These are phyloP conservation scores for Exophiala phaeomuriformis DNA, from an alignment of 2,329 filamentous ascomycete genomes.

Conservation along the genomic window DNA sequence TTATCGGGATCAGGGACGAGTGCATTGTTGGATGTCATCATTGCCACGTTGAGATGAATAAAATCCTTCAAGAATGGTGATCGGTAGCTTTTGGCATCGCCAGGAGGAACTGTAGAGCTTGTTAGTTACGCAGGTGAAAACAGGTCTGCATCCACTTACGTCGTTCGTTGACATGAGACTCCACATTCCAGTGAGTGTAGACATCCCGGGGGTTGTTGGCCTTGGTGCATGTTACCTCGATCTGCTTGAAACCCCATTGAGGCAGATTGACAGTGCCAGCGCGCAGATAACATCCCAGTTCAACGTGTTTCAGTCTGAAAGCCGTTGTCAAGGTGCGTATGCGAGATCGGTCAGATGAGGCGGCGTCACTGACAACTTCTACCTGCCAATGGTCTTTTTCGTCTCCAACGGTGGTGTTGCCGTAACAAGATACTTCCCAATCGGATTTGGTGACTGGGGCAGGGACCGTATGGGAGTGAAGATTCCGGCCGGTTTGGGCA, in stretches of 20 bases:
- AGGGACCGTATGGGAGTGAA: conserved; percentile 86
- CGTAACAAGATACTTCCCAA: conserved; percentile 90
- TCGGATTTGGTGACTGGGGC: conserved; percentile 85
- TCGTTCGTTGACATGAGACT: conserved; percentile 88
- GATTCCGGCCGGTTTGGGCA: conserved; percentile 89
- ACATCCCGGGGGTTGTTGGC: conserved; percentile 85
- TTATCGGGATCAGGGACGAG: conserved; percentile 96
- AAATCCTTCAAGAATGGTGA: conserved; percentile 98
- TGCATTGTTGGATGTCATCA: conserved; percentile 99
- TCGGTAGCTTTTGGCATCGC: conserved; percentile 85
- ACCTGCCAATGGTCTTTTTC: conserved; percentile 97
- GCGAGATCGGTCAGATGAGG: conserved; percentile 74
- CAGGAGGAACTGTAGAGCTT: conserved; percentile 61
- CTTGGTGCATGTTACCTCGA: conserved; percentile 92
- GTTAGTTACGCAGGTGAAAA: conserved; percentile 29
- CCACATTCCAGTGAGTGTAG: conserved; percentile 98
- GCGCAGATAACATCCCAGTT: conserved; percentile 84
- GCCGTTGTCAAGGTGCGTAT: conserved; percentile 87
- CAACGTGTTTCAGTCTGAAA: conserved; percentile 77
- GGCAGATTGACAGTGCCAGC: conserved; percentile 94
- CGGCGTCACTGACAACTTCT: conserved; percentile 84
- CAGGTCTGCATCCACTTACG: conserved; percentile 51
- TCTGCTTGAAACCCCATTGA: conserved; percentile 99
- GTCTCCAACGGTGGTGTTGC: conserved; percentile 89
- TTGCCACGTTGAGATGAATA: conserved; percentile 94